A percentile compares a stretch with the other conserved stretches of the same genome.
Conservation (phyloP, 768 basidiomycete genomes). For the Epithele typhae region DNA sequence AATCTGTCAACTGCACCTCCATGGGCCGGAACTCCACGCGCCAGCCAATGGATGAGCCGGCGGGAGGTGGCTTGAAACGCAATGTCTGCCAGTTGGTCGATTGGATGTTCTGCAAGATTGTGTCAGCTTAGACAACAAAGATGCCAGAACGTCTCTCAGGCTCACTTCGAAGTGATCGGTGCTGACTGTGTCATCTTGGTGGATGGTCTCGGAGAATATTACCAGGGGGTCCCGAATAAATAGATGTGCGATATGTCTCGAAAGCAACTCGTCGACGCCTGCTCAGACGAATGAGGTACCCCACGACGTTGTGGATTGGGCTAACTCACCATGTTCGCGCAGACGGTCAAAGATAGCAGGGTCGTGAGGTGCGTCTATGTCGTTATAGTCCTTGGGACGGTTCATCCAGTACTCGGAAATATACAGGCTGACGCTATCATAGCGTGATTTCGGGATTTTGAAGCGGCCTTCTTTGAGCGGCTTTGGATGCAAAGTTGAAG, state of each 20-base stretch:
- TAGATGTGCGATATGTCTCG: constrained; percentile 90
- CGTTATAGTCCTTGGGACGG: constrained; percentile 85
- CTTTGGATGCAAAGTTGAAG: constrained; percentile 34
- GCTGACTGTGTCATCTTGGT: constrained; percentile 84
- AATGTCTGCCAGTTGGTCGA: constrained; percentile 99
- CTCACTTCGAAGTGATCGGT: constrained; percentile 94
- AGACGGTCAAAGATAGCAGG: constrained; percentile 69
- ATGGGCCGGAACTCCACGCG: constrained; percentile 97
- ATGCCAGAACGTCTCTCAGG: no score
- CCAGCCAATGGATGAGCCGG: constrained; percentile 92
- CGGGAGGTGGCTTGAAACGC: constrained; percentile 97
- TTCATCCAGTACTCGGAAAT: constrained; percentile 85
- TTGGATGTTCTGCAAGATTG: constrained; percentile 81
- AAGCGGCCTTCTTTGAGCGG: constrained; percentile 72
- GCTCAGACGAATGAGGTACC: neutral
- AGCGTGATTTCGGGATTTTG: constrained; percentile 92
- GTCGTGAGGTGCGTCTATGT: constrained; percentile 78
- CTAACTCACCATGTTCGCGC: constrained; percentile 61
- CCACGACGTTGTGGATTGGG: neutral
- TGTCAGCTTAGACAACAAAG: neutral
- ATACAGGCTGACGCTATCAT: constrained; percentile 94
- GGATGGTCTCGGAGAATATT: constrained; percentile 87
- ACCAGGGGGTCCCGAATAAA: constrained; percentile 98
- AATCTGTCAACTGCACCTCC: constrained; percentile 99
- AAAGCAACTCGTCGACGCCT: constrained; percentile 85